These are phyloP conservation scores for Annulohypoxylon maeteangense DNA, from an alignment of 495 filamentous ascomycete genomes.

Conservation along the genomic window DNA sequence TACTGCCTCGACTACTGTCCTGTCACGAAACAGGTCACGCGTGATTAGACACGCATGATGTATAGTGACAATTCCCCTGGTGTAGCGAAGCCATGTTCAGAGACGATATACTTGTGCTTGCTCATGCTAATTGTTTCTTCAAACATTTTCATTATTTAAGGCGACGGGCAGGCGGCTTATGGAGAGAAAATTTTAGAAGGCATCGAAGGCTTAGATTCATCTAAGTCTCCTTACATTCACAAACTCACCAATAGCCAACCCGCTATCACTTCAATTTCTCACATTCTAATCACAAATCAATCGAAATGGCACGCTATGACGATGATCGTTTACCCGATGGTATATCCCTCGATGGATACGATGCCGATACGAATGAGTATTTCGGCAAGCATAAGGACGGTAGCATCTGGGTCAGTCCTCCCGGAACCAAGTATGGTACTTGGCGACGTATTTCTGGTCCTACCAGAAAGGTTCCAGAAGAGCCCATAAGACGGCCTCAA, in stretches of 20 bases:
- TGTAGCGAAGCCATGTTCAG: background rate
- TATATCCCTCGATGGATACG: background rate
- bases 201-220: background rate
- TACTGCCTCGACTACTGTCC: too few relatives aligned
- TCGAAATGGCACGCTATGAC: background rate
- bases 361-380: background rate
- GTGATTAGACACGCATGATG: background rate
- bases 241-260: background rate
- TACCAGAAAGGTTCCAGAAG: background rate
- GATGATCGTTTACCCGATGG: background rate
- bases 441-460: background rate
- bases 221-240: background rate
- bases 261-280: too few relatives aligned
- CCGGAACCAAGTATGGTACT: background rate
- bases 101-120: background rate
- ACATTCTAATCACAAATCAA: background rate
- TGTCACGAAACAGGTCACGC: background rate
- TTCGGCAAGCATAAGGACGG: background rate
- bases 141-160: background rate
- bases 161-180: background rate
- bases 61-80: background rate
- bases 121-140: background rate
- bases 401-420: background rate
- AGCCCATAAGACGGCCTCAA: too few relatives aligned
- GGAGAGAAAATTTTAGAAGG: background rate